Evolutionary conservation across 192 early-diverging fungal genomes (phyloP).

Genomic region (Backusella parvicylindrica): DNA sequence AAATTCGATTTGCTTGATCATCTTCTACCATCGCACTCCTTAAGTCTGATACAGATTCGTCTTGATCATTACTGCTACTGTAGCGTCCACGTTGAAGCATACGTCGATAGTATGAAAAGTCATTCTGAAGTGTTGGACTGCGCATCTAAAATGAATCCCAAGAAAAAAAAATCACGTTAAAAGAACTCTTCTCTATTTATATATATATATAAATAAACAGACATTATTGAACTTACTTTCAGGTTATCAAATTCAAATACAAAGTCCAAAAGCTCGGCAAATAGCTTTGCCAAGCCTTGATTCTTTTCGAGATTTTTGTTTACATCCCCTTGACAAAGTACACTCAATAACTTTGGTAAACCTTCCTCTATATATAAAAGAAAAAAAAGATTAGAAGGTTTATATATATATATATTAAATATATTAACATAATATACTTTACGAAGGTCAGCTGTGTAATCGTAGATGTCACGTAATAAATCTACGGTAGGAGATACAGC

Average conservation of each 20-base stretch:
- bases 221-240: conserved; percentile 60
- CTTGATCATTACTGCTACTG: not conserved
- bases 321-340: conserved; percentile 64
- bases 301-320: conserved; percentile 65
- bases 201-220: not conserved
- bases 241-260: conserved; percentile 89
- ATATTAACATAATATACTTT: conserved; percentile 31
- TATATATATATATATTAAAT: not conserved
- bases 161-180: not conserved
- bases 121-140: conserved; percentile 76
- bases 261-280: conserved; percentile 86
- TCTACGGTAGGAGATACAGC: conserved; percentile 77
- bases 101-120: conserved; percentile 96
- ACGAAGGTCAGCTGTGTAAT: conserved; percentile 75
- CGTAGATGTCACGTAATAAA: conserved; percentile 79
- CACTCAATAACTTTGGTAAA: conserved; percentile 61
- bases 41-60: conserved; percentile 38
- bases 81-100: conserved; percentile 72
- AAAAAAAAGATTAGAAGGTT: conserved; percentile 1
- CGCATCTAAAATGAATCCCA: conserved; percentile 24
- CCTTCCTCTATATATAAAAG: conserved; percentile 42
- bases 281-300: conserved; percentile 74
- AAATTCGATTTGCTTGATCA: conserved; percentile 90
- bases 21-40: conserved; percentile 68
- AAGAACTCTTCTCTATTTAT: not conserved